phyloP scores from a whole-genome alignment of 176 grass and related monocot genomes.

The Eleusine coracana region DNA sequence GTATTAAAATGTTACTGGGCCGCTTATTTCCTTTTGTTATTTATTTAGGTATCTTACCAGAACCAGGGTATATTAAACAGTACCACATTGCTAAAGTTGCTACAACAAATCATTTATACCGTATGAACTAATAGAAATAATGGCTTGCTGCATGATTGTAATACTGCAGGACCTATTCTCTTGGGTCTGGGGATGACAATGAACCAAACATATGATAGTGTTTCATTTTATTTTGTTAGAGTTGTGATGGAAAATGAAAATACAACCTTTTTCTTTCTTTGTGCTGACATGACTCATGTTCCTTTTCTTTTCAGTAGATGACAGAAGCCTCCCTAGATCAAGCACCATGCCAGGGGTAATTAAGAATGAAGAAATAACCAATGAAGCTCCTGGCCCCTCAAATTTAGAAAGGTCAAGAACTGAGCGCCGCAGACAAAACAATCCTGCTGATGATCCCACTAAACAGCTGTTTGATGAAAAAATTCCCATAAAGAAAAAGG shows the following conservation, averaged over 20 bases:
- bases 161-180: neutral
- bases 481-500: constrained; percentile 79
- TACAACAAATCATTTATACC: neutral
- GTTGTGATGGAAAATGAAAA: neutral
- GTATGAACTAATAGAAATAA: neutral
- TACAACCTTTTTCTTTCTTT: neutral
- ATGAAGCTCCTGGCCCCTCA: constrained; percentile 46
- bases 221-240: neutral
- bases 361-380: constrained; percentile 52
- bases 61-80: neutral
- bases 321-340: constrained; percentile 55
- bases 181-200: neutral
- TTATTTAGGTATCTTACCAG: neutral
- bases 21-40: too few relatives aligned
- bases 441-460: constrained; percentile 54
- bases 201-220: too few relatives aligned
- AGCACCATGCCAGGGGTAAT: constrained; percentile 65
- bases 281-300: neutral
- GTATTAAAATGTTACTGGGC: neutral
- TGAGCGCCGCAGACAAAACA: constrained; percentile 56
- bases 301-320: constrained; percentile 39
- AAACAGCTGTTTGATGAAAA: constrained; percentile 76
- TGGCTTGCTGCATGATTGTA: neutral
- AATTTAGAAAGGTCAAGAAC: constrained; percentile 67
- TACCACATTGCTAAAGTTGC: neutral